Evolutionary conservation across 495 filamentous ascomycete species (phyloP).

Genomic region (Trichoderma gamsii): DNA sequence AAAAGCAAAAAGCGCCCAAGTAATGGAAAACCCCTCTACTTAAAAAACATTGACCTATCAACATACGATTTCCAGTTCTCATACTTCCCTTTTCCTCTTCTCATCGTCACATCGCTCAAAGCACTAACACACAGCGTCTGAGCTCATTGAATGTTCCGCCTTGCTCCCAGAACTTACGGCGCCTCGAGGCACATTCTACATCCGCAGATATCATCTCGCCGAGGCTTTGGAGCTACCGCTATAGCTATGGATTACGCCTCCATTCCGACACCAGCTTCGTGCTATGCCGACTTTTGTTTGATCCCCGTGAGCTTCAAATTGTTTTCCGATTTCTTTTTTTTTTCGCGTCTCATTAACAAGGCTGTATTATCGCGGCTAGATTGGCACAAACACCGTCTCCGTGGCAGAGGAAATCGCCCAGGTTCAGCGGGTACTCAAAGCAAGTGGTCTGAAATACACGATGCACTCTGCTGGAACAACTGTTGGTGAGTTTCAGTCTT

Average conservation of each 20-base stretch:
- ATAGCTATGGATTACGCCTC: constrained; percentile 31
- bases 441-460: constrained; percentile 68
- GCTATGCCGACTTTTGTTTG: constrained; percentile 77
- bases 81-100: neutral
- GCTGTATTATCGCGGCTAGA: constrained; percentile 34
- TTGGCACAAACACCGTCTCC: constrained; percentile 75
- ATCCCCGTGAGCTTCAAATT: constrained; percentile 60
- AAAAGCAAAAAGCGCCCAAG: neutral
- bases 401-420: constrained; percentile 83
- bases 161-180: neutral
- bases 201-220: neutral
- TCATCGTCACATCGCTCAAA: neutral
- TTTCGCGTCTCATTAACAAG: neutral
- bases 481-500: constrained; percentile 56
- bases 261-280: constrained; percentile 57
- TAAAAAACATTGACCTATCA: neutral
- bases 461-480: constrained; percentile 95
- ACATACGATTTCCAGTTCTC: neutral
- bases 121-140: neutral
- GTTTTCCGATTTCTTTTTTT: neutral
- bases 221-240: neutral
- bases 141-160: neutral
- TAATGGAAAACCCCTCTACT: neutral
- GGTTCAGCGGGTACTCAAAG: constrained; percentile 79
- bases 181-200: neutral